A percentile compares a stretch with the other conserved stretches of the same genome.
Conservation (phyloP, 1,139 yeast species). For the Williopsis jadinii region DNA sequence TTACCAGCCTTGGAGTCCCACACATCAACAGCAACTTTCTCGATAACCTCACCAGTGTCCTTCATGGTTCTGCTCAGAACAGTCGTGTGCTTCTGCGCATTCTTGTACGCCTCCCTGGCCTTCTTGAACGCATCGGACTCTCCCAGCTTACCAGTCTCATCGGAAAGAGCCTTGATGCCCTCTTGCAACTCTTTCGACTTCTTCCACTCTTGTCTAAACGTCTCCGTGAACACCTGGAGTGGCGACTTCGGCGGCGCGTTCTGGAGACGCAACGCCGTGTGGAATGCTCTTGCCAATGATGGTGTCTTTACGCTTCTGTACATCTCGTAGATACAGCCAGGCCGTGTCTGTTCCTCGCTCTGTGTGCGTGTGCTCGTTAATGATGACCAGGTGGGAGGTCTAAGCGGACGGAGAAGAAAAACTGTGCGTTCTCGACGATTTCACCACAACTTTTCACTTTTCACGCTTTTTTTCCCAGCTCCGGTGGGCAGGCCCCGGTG, state of each 20-base stretch:
- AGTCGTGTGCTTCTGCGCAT: constrained; percentile 73
- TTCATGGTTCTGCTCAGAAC: constrained; percentile 80
- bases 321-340: neutral
- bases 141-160: constrained; percentile 91
- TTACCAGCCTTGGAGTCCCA: constrained; percentile 96
- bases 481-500: too few relatives aligned
- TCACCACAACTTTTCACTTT: too few relatives aligned
- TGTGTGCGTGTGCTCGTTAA: constrained; percentile 1
- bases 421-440: too few relatives aligned
- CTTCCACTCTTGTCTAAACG: constrained; percentile 86
- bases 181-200: constrained; percentile 87
- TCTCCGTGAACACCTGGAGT: constrained; percentile 84
- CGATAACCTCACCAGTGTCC: constrained; percentile 92
- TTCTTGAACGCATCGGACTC: constrained; percentile 90
- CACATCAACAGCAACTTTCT: constrained; percentile 81
- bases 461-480: too few relatives aligned
- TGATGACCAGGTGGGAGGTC: constrained; percentile 3
- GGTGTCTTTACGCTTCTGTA: neutral
- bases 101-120: constrained; percentile 89
- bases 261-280: constrained; percentile 8
- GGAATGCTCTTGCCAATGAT: constrained; percentile 17
- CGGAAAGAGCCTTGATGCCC: constrained; percentile 89
- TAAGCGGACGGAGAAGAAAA: too few relatives aligned
- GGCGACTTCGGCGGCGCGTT: constrained; percentile 54
- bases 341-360: constrained; percentile 1